phyloP scores from a whole-genome alignment of 768 basidiomycete species.

The Tylopilus vinaceipallidus region DNA sequence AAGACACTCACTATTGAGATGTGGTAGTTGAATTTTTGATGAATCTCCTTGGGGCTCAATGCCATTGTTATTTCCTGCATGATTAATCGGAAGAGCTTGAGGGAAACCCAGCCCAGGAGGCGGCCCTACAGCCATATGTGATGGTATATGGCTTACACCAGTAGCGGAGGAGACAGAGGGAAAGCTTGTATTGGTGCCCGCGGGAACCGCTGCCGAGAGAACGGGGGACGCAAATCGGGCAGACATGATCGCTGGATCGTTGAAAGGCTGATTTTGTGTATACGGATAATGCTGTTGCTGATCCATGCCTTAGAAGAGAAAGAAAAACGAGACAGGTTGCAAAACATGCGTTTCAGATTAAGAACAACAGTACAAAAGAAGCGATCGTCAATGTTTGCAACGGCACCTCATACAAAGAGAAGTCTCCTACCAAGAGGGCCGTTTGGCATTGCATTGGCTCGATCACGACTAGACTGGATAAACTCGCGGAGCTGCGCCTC shows the following conservation, averaged over 20 bases:
- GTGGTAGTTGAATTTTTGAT: slow-evolving; percentile 18
- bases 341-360: slow-evolving; percentile 25
- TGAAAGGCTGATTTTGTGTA: slow-evolving; percentile 49
- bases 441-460: slow-evolving; percentile 37
- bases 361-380: slow-evolving; percentile 26
- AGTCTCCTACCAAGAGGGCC: slow-evolving; percentile 48
- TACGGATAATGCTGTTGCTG: slow-evolving; percentile 35
- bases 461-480: slow-evolving; percentile 68
- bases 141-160: slow-evolving; percentile 10
- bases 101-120: slow-evolving; percentile 64
- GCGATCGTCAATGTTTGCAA: slow-evolving; percentile 34
- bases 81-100: slow-evolving; percentile 32
- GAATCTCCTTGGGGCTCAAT: slow-evolving; percentile 26
- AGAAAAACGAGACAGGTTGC: slow-evolving; percentile 8
- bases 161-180: slow-evolving; percentile 13
- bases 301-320: slow-evolving; percentile 32
- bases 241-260: slow-evolving; percentile 80
- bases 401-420: slow-evolving; percentile 38
- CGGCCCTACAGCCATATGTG: slow-evolving; percentile 46
- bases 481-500: slow-evolving; percentile 78
- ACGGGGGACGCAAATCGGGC: slow-evolving; percentile 55
- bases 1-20: slow-evolving; percentile 64
- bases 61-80: slow-evolving; percentile 14
- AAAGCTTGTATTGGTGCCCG: slow-evolving; percentile 12
- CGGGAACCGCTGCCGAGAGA: slow-evolving; percentile 17